Conservation (phyloP, 768 basidiomycete genomes). For the Paxillus involutus region DNA sequence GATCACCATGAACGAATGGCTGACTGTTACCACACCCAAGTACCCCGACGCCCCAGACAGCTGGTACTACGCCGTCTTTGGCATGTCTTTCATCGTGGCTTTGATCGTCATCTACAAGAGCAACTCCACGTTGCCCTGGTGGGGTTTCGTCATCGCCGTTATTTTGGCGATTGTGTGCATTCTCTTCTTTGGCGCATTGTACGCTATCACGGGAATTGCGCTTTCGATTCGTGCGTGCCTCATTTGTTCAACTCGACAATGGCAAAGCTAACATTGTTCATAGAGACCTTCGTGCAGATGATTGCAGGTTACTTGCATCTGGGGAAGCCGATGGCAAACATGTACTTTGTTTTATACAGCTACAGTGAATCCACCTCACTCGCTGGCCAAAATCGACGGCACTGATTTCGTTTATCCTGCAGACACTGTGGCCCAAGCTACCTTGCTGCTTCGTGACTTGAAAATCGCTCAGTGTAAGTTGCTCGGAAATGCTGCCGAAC, state of each 20-base stretch:
- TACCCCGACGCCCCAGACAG: slow-evolving; percentile 35
- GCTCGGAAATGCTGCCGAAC: slow-evolving; percentile 8
- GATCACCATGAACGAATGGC: slow-evolving; percentile 6
- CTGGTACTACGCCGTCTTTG: slow-evolving; percentile 32
- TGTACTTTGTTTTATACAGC: slow-evolving; percentile 45
- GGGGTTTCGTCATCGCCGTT: slow-evolving; percentile 53
- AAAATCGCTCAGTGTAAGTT: slow-evolving; percentile 38
- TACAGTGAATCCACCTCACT: slow-evolving; percentile 35
- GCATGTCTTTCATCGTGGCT: slow-evolving; percentile 44
- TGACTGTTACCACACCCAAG: slow-evolving; percentile 8
- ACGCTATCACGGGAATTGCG: slow-evolving; percentile 43
- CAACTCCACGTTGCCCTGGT: slow-evolving; percentile 58
- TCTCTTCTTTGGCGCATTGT: slow-evolving; percentile 54
- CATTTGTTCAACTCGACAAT: background rate
- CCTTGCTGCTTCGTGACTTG: slow-evolving; percentile 53
- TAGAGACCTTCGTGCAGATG: slow-evolving; percentile 34
- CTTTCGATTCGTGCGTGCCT: slow-evolving; percentile 18
- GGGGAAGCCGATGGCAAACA: slow-evolving; percentile 42
- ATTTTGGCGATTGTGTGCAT: slow-evolving; percentile 49
- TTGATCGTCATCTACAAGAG: slow-evolving; percentile 55
- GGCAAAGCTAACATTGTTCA: background rate
- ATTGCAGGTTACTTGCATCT: slow-evolving; percentile 36
- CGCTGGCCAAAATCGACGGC: slow-evolving; percentile 20
- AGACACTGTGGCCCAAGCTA: slow-evolving; percentile 52
- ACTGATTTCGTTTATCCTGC: slow-evolving; percentile 28